These are phyloP conservation scores for Citrus trifoliata DNA, from an alignment of 345 rosid genomes.

Conservation along the genomic window DNA sequence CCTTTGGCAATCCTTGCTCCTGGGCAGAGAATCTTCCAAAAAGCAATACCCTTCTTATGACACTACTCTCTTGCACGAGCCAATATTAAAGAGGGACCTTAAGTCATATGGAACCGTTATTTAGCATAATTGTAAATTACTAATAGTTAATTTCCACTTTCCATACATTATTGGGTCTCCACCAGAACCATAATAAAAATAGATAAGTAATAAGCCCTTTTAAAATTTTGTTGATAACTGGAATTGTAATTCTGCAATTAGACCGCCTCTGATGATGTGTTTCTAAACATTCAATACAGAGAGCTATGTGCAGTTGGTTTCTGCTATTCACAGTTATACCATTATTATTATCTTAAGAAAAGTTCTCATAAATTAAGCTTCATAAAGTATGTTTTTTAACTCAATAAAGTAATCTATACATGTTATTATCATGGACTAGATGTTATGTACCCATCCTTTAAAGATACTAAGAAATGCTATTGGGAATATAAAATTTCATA, in stretches of 20 bases:
- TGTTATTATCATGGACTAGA: not conserved
- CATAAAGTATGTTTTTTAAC: not conserved
- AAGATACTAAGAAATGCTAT: conserved; percentile 1
- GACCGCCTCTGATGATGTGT: not conserved
- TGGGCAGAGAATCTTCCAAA: conserved; percentile 75
- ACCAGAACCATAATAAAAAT: not conserved
- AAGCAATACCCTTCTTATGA: conserved; percentile 35
- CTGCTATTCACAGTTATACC: not conserved
- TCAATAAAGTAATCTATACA: not conserved
- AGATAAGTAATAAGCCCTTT: conserved; percentile 8
- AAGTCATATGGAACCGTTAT: conserved; percentile 13
- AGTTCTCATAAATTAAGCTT: conserved; percentile 1
- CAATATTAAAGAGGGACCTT: conserved; percentile 14
- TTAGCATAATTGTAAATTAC: conserved; percentile 36
- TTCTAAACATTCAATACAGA: conserved; percentile 10
- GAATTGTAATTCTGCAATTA: conserved; percentile 4
- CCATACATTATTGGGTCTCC: conserved; percentile 12
- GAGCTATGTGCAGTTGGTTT: not conserved
- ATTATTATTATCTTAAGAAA: conserved; percentile 1
- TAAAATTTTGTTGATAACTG: conserved; percentile 17
- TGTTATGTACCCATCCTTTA: not conserved
- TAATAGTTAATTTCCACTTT: conserved; percentile 4
- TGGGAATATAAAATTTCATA: conserved; percentile 1
- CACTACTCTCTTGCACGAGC: conserved; percentile 15
- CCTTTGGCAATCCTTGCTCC: conserved; percentile 86